phyloP scores from a whole-genome alignment of 345 rosid species.

The Arabidopsis thaliana region DNA sequence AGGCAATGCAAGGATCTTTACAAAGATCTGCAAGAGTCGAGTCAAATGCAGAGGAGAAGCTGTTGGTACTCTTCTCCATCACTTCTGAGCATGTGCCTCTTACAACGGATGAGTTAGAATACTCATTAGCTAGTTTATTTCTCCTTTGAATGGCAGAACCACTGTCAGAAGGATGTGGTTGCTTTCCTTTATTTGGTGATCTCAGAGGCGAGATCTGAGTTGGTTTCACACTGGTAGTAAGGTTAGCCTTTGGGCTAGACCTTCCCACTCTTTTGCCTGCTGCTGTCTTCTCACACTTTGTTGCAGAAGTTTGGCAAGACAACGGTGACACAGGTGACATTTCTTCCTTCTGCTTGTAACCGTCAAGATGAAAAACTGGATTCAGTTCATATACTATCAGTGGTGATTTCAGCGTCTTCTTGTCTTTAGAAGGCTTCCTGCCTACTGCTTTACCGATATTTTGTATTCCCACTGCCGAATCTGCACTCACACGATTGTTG shows the following conservation, averaged over 20 bases:
- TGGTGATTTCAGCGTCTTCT: constrained; percentile 23
- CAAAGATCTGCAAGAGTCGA: constrained; percentile 75
- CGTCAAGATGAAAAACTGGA: constrained; percentile 42
- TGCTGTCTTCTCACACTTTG: constrained; percentile 36
- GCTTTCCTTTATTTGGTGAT: constrained; percentile 36
- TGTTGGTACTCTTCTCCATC: constrained; percentile 43
- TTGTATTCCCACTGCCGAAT: constrained; percentile 21
- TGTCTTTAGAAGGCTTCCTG: constrained; percentile 22
- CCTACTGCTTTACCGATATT: constrained; percentile 16
- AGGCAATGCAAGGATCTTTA: constrained; percentile 95
- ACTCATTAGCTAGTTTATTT: constrained; percentile 15
- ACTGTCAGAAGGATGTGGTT: constrained; percentile 36
- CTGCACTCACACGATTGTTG: constrained; percentile 6
- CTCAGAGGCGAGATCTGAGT: constrained; percentile 13
- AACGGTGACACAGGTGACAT: constrained; percentile 38
- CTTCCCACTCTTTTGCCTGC: constrained; percentile 9
- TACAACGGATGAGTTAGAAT: not conserved
- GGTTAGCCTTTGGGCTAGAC: constrained; percentile 27
- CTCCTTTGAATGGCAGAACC: constrained; percentile 7
- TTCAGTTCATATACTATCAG: constrained; percentile 15
- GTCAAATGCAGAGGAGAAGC: constrained; percentile 47
- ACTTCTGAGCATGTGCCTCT: constrained; percentile 31
- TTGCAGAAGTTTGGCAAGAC: constrained; percentile 26
- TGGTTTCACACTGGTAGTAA: constrained; percentile 10
- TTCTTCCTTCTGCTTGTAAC: constrained; percentile 32